These are phyloP conservation scores for Carpinus fangiana DNA, from an alignment of 306 rosid genomes.

Conservation along the genomic window DNA sequence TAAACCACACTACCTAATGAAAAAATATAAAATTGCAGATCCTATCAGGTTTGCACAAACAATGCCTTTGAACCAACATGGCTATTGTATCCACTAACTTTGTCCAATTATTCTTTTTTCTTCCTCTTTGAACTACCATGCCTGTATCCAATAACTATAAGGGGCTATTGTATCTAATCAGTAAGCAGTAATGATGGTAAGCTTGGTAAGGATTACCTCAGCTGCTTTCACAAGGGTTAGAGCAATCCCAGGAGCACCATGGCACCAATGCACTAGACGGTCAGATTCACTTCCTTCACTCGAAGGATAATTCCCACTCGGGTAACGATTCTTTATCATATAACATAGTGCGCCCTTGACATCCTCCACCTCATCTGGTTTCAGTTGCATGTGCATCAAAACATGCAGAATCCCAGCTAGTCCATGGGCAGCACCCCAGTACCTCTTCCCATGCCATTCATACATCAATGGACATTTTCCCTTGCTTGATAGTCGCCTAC, in stretches of 20 bases:
- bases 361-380: constrained; percentile 76
- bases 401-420: constrained; percentile 80
- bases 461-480: constrained; percentile 76
- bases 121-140: too few relatives aligned
- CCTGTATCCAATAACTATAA: background rate
- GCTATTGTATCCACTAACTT: background rate
- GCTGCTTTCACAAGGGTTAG: constrained; percentile 77
- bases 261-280: constrained; percentile 90
- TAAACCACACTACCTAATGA: background rate
- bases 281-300: constrained; percentile 83
- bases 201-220: constrained; percentile 48
- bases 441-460: constrained; percentile 94
- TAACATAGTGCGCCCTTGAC: constrained; percentile 67
- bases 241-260: constrained; percentile 86
- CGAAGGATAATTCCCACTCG: constrained; percentile 79
- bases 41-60: background rate
- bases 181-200: background rate
- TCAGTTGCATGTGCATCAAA: constrained; percentile 75
- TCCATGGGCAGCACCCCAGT: constrained; percentile 98
- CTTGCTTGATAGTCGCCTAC: constrained; percentile 56
- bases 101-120: background rate
- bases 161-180: background rate
- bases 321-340: constrained; percentile 66
- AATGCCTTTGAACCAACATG: background rate
- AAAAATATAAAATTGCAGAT: background rate